phyloP scores from a whole-genome alignment of 345 rosid species.

The Kandelia obovata region DNA sequence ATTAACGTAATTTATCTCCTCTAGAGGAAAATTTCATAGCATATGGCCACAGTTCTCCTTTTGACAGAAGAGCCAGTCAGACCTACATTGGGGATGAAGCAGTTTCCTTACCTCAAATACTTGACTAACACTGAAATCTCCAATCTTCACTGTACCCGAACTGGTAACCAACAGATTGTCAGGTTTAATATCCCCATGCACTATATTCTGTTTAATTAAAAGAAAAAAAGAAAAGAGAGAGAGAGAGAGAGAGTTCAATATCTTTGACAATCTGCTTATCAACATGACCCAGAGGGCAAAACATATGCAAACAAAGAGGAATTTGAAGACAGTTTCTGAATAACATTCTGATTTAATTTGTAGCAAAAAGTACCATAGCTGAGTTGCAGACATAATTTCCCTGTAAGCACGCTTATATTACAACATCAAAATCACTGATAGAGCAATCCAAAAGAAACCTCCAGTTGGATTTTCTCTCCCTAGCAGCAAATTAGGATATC shows the following conservation, averaged over 20 bases:
- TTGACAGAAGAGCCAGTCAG: no score
- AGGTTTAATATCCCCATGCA: conserved; percentile 99
- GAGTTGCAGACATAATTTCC: neutral
- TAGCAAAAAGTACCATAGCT: neutral
- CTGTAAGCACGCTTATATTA: neutral
- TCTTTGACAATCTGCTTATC: neutral
- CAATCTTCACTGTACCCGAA: conserved; percentile 80
- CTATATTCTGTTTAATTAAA: conserved; percentile 58
- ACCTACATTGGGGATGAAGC: neutral
- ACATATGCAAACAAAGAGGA: neutral
- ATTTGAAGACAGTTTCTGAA: conserved; percentile 2
- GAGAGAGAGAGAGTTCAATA: conserved; percentile 1
- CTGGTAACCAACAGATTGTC: conserved; percentile 85
- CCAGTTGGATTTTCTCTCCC: neutral
- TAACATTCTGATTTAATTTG: neutral
- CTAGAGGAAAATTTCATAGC: no score
- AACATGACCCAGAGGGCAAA: neutral
- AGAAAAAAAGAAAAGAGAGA: neutral
- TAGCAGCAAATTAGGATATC: neutral
- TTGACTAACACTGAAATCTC: conserved; percentile 98
- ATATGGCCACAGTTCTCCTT: no score
- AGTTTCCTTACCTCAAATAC: conserved; percentile 72
- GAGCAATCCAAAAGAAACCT: neutral
- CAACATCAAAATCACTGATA: neutral
- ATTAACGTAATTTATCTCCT: no score